A percentile compares a stretch with the other conserved stretches of the same genome.
phyloP scores from a whole-genome alignment of 2,329 filamentous ascomycete genomes.

The Peltaster fructicola region DNA sequence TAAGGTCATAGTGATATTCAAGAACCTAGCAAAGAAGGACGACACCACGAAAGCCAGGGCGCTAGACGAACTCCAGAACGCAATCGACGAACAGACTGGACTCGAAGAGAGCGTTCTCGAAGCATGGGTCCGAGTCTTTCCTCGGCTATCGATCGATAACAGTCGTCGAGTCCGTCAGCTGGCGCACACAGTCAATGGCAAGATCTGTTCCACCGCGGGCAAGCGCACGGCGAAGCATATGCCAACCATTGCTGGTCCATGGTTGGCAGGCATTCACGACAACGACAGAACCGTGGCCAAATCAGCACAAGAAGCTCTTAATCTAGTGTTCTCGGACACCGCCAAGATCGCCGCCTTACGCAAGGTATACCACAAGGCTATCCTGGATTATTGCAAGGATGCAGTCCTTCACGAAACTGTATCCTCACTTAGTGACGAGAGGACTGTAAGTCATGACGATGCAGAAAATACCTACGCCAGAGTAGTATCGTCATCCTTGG shows the following conservation, averaged over 20 bases:
- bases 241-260: constrained; percentile 63
- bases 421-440: constrained; percentile 73
- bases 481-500: constrained; percentile 46
- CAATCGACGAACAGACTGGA: constrained; percentile 39
- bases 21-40: constrained; percentile 85
- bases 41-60: constrained; percentile 81
- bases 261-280: constrained; percentile 81
- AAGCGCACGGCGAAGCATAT: constrained; percentile 73
- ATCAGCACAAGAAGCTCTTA: constrained; percentile 61
- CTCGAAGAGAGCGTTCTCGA: constrained; percentile 71
- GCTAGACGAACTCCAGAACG: constrained; percentile 61
- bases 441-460: constrained; percentile 69
- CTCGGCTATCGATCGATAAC: constrained; percentile 77
- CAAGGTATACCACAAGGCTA: constrained; percentile 62
- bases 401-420: constrained; percentile 62
- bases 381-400: constrained; percentile 65
- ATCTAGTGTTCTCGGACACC: constrained; percentile 56
- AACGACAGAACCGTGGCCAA: constrained; percentile 59
- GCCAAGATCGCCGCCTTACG: constrained; percentile 66
- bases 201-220: constrained; percentile 40
- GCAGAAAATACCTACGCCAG: constrained; percentile 70
- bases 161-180: constrained; percentile 75
- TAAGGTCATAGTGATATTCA: constrained; percentile 74
- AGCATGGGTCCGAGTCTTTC: constrained; percentile 78
- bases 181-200: constrained; percentile 57